phyloP scores from a whole-genome alignment of 140 eudicot genomes.

The Ambrosia hybrid region DNA sequence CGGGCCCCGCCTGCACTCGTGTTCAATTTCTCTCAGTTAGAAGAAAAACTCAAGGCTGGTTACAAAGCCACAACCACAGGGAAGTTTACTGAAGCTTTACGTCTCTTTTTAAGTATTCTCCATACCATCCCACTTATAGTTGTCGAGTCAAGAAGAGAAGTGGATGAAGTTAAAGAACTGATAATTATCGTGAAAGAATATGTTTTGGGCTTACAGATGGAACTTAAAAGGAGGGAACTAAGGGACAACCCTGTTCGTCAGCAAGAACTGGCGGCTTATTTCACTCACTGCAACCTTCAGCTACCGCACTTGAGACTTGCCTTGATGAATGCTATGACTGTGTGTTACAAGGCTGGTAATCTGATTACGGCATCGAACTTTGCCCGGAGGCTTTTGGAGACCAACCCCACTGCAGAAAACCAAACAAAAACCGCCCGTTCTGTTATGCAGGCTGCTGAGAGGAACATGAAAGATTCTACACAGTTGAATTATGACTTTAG shows the following conservation, averaged over 20 bases:
- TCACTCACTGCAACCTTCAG: constrained; percentile 75
- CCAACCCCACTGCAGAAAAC: constrained; percentile 56
- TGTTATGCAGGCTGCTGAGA: constrained; percentile 71
- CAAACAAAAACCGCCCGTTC: constrained; percentile 65
- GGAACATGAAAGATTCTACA: constrained; percentile 56
- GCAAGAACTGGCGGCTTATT: constrained; percentile 70
- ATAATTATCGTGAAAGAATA: constrained; percentile 63
- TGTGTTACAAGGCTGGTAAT: constrained; percentile 60
- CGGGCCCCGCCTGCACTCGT: constrained; percentile 67
- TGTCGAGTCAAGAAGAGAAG: too few relatives aligned
- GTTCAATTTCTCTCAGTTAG: constrained; percentile 55
- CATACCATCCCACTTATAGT: too few relatives aligned
- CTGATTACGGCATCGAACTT: constrained; percentile 61
- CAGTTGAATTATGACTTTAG: constrained; percentile 67
- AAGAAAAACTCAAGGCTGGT: too few relatives aligned
- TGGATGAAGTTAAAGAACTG: constrained; percentile 68
- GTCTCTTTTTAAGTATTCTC: too few relatives aligned
- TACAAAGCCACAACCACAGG: too few relatives aligned
- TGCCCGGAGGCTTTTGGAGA: constrained; percentile 68
- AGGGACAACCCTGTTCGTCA: constrained; percentile 58
- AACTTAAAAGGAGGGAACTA: constrained; percentile 57
- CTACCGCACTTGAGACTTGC: constrained; percentile 67
- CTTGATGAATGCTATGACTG: constrained; percentile 58
- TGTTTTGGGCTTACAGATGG: constrained; percentile 63
- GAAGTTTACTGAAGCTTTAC: too few relatives aligned